Base-by-base conservation (phyloP, 139 green algal genomes). In the Chlamydomonas incerta region DNA sequence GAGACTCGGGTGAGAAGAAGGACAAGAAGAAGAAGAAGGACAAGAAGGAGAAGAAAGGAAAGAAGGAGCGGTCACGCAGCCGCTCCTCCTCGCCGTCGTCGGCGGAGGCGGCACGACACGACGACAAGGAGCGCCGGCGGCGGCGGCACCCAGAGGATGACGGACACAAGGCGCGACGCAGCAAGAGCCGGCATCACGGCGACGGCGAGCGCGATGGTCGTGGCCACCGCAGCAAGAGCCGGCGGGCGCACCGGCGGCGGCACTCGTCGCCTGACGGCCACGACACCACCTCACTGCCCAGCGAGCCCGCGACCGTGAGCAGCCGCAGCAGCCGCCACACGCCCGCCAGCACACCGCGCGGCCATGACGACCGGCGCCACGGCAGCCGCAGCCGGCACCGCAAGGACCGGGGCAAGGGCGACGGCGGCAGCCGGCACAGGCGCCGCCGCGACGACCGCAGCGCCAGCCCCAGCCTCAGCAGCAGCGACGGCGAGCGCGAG, bases 401-500 rank as follows among this genome's bases (percentile, higher is more conserved):
- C 18, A 29, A 31, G 26, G 26, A 33, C 26, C 62, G 20, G 20
- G 18, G 21, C 18, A 11, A 17, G 58, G 5, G 26, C 18, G 5
- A 5, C 5, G 21, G 58, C 58, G 5, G 21, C 21, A 11, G 21
- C 20, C 17, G 28, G 2, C 62, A 33, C 62, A 68, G 62, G 14
- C 4, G 62, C 3, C 24, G 62, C 26, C 62, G 62, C 3, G 17
- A 33, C 62, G 28, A 33, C 62, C 24, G 26, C 62, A 62, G 57
- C 70, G 67, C 21, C 3, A 70, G 28, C 28, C 2, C 63, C 29
- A 28, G 13, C n/a, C n/a, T 47, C 66, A 10, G 69, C 60, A 31
- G 31, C 77, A 83, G 63, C 46, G 77, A 65, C 29, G 63, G 37
- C 23, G 77, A 83, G 63, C 63, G 77, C 17, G 41, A 83, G 63